Evolutionary conservation across 169 alveolate species (phyloP).

Genomic region (Cryptosporidium canis): DNA sequence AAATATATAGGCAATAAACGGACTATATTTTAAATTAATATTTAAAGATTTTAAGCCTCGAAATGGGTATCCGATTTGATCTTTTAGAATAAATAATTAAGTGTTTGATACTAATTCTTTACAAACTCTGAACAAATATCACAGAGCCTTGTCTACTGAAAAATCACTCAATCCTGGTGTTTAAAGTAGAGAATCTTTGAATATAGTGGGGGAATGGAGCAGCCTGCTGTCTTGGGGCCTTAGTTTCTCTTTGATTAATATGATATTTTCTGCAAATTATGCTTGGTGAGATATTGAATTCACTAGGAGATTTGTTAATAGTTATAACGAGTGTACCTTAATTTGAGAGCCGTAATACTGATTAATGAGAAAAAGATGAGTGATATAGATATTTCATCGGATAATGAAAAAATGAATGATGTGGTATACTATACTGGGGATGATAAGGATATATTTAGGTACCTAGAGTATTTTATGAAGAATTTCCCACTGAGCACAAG

Average conservation of each 20-base stretch:
- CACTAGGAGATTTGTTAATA: background rate
- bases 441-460: slow-evolving; percentile 42
- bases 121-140: too few relatives aligned
- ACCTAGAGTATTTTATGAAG: slow-evolving; percentile 5
- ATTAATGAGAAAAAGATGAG: slow-evolving; percentile 23
- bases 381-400: slow-evolving; percentile 30
- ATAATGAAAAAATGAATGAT: slow-evolving; percentile 27
- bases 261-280: background rate
- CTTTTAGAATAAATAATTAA: too few relatives aligned
- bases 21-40: too few relatives aligned
- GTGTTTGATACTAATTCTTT: too few relatives aligned
- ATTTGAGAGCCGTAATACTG: background rate
- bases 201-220: too few relatives aligned
- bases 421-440: slow-evolving; percentile 38
- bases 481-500: slow-evolving; percentile 26
- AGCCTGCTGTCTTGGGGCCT: too few relatives aligned
- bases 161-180: too few relatives aligned
- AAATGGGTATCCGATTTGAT: too few relatives aligned
- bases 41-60: too few relatives aligned
- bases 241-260: background rate
- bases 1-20: too few relatives aligned
- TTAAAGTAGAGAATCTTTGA: too few relatives aligned
- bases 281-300: background rate
- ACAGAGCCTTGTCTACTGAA: too few relatives aligned
- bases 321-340: background rate